Percentiles rank a stretch among this genome's conserved stretches.
These are phyloP conservation scores for Flaveria trinervia DNA, from an alignment of 129 eudicot species.

Conservation along the genomic window DNA sequence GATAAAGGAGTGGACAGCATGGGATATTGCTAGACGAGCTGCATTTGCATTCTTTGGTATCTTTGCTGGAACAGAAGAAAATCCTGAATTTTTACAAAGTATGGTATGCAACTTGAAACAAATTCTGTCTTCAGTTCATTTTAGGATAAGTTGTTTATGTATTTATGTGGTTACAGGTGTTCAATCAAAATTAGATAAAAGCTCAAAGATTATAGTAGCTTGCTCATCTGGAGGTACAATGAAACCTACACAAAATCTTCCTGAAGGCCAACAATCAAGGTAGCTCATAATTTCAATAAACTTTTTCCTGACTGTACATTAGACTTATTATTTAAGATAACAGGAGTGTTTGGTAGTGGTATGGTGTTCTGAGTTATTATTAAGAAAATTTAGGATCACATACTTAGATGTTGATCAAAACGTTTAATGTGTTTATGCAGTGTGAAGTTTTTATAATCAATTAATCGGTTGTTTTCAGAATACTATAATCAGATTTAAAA, in stretches of 20 bases:
- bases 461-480: not conserved
- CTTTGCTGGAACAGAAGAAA: constrained; percentile 97
- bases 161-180: constrained; percentile 48
- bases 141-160: constrained; percentile 15
- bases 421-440: not conserved
- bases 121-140: not conserved
- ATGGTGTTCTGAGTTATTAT: constrained; percentile 1
- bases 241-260: constrained; percentile 95
- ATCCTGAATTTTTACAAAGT: constrained; percentile 89
- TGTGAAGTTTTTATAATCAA: not conserved
- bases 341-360: not conserved
- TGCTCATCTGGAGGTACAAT: constrained; percentile 94
- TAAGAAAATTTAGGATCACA: not conserved
- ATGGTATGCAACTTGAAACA: constrained; percentile 19
- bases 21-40: constrained; percentile 96
- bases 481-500: not conserved
- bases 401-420: not conserved
- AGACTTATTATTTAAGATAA: not conserved
- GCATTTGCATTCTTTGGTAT: constrained; percentile 99
- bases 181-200: constrained; percentile 65
- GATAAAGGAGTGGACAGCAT: constrained; percentile 99
- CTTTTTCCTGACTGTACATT: constrained; percentile 14
- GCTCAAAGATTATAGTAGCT: constrained; percentile 88
- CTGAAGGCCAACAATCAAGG: constrained; percentile 99
- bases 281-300: constrained; percentile 18